Percentiles rank a stretch among this genome's conserved stretches.
Evolutionary conservation across 2,329 filamentous ascomycete genomes (phyloP).

Genomic region (Ophiosphaerella herpotricha): DNA sequence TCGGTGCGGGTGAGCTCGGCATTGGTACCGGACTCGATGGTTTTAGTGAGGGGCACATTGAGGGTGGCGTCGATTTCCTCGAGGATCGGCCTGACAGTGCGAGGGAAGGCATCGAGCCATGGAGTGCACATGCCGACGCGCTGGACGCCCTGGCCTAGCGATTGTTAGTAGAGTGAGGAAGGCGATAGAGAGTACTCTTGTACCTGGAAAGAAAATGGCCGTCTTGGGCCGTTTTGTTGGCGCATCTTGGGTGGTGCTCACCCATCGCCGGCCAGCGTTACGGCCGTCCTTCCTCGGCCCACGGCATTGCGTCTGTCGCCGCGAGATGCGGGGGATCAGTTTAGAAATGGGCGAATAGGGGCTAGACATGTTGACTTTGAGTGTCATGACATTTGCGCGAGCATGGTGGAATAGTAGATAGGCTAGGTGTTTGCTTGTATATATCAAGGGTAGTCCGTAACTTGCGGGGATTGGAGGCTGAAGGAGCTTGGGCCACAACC

Average conservation of each 20-base stretch:
- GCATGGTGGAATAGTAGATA: slow-evolving; percentile 7
- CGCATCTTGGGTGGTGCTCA: slow-evolving; percentile 32
- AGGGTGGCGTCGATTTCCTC: slow-evolving; percentile 84
- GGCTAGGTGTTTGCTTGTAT: background rate
- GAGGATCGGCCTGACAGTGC: slow-evolving; percentile 73
- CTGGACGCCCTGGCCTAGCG: slow-evolving; percentile 81
- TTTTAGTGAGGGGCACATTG: slow-evolving; percentile 72
- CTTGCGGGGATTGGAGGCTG: background rate
- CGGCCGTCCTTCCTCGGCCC: slow-evolving; percentile 9
- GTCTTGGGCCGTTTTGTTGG: slow-evolving; percentile 40
- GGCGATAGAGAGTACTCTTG: background rate
- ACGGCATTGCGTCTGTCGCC: slow-evolving; percentile 25
- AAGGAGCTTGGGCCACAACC: slow-evolving; percentile 1
- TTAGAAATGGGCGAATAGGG: slow-evolving; percentile 13
- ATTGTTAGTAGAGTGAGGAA: slow-evolving; percentile 11
- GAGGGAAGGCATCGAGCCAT: slow-evolving; percentile 86
- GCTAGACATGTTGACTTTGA: slow-evolving; percentile 20
- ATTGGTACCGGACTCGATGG: slow-evolving; percentile 81
- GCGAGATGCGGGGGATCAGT: slow-evolving; percentile 15
- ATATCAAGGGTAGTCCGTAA: no score
- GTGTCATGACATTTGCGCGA: slow-evolving; percentile 5
- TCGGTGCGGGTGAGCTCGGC: slow-evolving; percentile 77
- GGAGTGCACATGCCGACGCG: slow-evolving; percentile 84
- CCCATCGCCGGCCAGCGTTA: slow-evolving; percentile 26
- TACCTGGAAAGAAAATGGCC: slow-evolving; percentile 48